Percentiles rank a stretch among this genome's conserved stretches.
phyloP scores from a whole-genome alignment of 2,329 filamentous ascomycete species.

The Emergomyces pasteurianus region DNA sequence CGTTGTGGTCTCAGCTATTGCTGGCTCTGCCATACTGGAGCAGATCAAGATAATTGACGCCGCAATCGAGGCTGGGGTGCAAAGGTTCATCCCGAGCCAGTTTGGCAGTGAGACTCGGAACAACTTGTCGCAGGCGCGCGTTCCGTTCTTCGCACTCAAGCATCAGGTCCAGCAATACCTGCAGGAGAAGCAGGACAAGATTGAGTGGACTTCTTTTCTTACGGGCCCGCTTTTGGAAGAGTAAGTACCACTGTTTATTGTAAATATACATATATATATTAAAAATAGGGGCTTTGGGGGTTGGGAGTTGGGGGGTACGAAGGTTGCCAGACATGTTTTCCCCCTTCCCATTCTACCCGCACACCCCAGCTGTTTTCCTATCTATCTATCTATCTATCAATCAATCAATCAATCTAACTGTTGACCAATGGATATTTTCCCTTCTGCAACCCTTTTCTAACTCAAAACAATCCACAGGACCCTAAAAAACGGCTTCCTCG shows the following conservation, averaged over 20 bases:
- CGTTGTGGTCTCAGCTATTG: constrained; percentile 13
- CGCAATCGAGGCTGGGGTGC: constrained; percentile 3
- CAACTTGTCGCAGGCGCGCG: not conserved
- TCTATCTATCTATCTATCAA: not conserved
- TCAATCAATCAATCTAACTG: too few relatives aligned
- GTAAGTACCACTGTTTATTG: constrained; percentile 5
- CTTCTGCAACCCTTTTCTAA: not conserved
- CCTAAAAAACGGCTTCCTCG: constrained; percentile 19
- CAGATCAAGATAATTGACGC: constrained; percentile 7
- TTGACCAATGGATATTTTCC: not conserved
- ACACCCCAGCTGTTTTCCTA: not conserved
- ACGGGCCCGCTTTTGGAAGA: constrained; percentile 9
- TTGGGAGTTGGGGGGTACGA: too few relatives aligned
- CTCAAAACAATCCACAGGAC: not conserved
- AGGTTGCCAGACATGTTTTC: too few relatives aligned
- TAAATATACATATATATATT: too few relatives aligned
- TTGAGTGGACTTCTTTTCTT: constrained; percentile 9
- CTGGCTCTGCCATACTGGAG: not conserved
- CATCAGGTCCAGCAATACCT: constrained; percentile 8
- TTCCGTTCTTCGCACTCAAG: constrained; percentile 9
- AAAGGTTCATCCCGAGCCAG: constrained; percentile 6
- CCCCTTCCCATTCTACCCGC: too few relatives aligned
- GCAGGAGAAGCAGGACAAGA: constrained; percentile 10
- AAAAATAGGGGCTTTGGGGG: too few relatives aligned
- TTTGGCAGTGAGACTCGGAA: constrained; percentile 6